Base-by-base conservation (phyloP, 2,329 filamentous ascomycete genomes). In the Fonsecaea multimorphosa region DNA sequence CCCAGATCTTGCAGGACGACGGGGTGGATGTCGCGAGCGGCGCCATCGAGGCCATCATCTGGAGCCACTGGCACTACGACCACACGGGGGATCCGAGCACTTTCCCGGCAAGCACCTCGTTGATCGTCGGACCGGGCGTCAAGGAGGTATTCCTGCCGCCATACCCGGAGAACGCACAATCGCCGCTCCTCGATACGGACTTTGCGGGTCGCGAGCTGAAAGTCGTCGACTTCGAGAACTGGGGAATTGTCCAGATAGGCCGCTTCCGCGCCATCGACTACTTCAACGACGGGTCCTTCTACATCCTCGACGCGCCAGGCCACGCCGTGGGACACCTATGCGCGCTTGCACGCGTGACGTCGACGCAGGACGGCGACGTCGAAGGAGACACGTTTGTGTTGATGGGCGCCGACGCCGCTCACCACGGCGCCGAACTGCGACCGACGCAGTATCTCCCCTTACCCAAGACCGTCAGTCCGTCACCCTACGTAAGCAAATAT, bases 51-150 rank as follows among this genome's bases (percentile, higher is more conserved):
- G 62, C 58, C 7, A 40, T 70, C 19, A 65, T 70, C 36, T 70
- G 60, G 61, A 68, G 61, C 66, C 75, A 76, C 56, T 70, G 71
- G 29, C 66, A 68, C 38, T 68, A 54, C 22, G 66, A 86, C 70
- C 85, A 86, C 64, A 81, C 79, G 9, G 85, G 84, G 0, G 81
- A 86, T 61, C 77, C 80, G 0, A 78, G 79, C 0, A 74, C 72
- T 0, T 86, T 46, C 14, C 56, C 56, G 4, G 32, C 14, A 4
- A n/a, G 32, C 9, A 84, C 83, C 0, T 77, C 81, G 11, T 70
- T 87, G 0, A 68, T 86, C 27, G 84, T 86, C 3, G 85, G 85
- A 0, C 80, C 83, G 0, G 84, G 84, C 0, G 82, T 85, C 72
- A 81, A 79, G 54, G 64, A 78, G 2, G 73, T 72, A 0, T 78